Conservation (phyloP, 1,139 yeast genomes). For the Taiozyma sp. region DNA sequence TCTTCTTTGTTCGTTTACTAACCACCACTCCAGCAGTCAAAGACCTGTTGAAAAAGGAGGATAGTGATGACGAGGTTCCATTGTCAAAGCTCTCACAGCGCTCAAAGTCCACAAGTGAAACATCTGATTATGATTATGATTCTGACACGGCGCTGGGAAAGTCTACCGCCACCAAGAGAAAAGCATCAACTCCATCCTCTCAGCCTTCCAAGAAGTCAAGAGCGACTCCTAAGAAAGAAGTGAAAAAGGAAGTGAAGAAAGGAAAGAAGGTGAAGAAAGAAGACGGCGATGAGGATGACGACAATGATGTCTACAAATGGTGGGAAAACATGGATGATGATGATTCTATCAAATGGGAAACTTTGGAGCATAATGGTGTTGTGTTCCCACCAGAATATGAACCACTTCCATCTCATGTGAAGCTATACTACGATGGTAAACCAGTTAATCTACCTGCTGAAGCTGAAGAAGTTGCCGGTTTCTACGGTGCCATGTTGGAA, state of each 20-base stretch:
- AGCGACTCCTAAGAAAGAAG: slow-evolving; percentile 1
- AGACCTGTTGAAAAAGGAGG: slow-evolving; percentile 3
- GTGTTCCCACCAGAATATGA: slow-evolving; percentile 90
- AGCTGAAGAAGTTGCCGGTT: slow-evolving; percentile 97
- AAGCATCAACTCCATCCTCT: neutral
- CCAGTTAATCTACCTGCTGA: slow-evolving; percentile 69
- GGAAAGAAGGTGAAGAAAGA: slow-evolving; percentile 1
- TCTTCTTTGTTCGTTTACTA: neutral
- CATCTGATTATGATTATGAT: slow-evolving; percentile 15
- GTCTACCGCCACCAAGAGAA: slow-evolving; percentile 3
- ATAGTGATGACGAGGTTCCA: slow-evolving; percentile 21
- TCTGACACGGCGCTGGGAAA: slow-evolving; percentile 16
- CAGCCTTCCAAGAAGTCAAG: slow-evolving; percentile 3
- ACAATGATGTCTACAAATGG: slow-evolving; percentile 67
- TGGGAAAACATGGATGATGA: slow-evolving; percentile 82
- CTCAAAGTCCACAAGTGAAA: slow-evolving; percentile 8
- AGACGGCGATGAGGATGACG: slow-evolving; percentile 22
- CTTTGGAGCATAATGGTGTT: slow-evolving; percentile 86
- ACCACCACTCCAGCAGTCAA: neutral
- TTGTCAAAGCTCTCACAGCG: slow-evolving; percentile 12
- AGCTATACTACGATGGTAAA: slow-evolving; percentile 68
- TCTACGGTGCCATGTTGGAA: slow-evolving; percentile 83
- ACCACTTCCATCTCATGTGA: slow-evolving; percentile 78
- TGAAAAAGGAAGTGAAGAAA: slow-evolving; percentile 2
- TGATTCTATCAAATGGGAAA: slow-evolving; percentile 80